A percentile compares a stretch with the other conserved stretches of the same genome.
Evolutionary conservation across 306 rosid genomes (phyloP).

Genomic region (Macrotyloma uniflorum): DNA sequence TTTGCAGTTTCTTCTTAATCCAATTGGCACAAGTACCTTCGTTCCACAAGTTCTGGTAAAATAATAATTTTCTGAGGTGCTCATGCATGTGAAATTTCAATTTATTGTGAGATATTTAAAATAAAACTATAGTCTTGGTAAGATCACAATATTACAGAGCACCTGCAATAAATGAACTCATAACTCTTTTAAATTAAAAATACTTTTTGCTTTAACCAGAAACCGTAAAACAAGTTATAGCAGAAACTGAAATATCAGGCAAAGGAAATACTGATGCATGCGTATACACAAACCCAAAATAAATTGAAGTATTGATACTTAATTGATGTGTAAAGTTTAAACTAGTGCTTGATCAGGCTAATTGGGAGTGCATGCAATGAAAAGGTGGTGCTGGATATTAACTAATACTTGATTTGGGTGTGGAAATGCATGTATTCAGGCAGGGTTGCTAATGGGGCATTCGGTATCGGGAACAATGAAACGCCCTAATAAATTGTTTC

Average conservation of each 20-base stretch:
- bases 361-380: not conserved
- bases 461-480: conserved; percentile 42
- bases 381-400: not conserved
- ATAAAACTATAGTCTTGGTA: not conserved
- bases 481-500: not conserved
- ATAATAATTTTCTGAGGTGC: not conserved
- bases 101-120: not conserved
- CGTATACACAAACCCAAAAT: no score
- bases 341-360: not conserved
- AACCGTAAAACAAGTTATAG: not conserved
- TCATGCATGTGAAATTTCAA: not conserved
- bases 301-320: no score
- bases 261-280: not conserved
- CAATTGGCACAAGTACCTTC: conserved; percentile 54
- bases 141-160: no score
- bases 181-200: not conserved
- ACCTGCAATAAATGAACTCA: no score
- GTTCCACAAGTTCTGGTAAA: conserved; percentile 60
- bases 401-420: not conserved
- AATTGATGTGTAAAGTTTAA: not conserved
- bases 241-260: not conserved
- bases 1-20: conserved; percentile 48
- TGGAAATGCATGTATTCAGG: conserved; percentile 36
- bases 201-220: not conserved
- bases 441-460: conserved; percentile 56